Base-by-base conservation (phyloP, 345 rosid species). In the Euphorbia tirucalli region DNA sequence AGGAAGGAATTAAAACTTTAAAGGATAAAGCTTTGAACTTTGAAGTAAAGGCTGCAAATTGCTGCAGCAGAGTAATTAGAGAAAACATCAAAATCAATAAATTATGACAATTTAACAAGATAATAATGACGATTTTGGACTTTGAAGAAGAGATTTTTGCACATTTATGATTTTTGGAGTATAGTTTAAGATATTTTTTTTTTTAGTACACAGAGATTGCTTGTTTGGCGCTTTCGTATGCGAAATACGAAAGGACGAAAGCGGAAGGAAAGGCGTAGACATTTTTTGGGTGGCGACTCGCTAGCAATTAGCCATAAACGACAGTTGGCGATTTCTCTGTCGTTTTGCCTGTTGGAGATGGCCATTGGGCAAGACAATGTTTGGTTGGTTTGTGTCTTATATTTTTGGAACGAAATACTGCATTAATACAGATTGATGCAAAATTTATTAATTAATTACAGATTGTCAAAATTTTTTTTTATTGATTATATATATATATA, bases 31-130 rank as follows among this genome's bases (percentile, higher is more conserved):
- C 21, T 58, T 35, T 7, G n/a, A 35, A 35, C 39, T 44, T 27
- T 49, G n/a, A 59, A 70, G 60, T 35, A 65, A 44, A 65, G 68
- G 55, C 35, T 22, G 11, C 19, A 7, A 39, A 37, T 32, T 62
- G 37, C 48, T 18, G n/a, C 49, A 62, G 21, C 16, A 35, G 9
- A 25, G 10, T 27, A 56, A 21, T n/a, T 21, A 56, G 3, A 56
- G 46, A 7, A 0, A 44, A 25, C 68, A 5, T 7, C 55, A 44
- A 43, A 43, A 3, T 22, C 7, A n/a, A 24, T 43, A 30, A 25
- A n/a, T n/a, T n/a, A 55, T 10, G 52, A 69, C 10, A 56, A 37
- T 22, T 1, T 35, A 35, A 3, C 39, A 3, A 35, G 39, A 35
- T 35, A 7, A 41, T 39, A 25, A 30, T 19, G 62, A 57, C 54